Base-by-base conservation (phyloP, 1,284 basidiomycete genomes). In the Entoloma clypeatum region DNA sequence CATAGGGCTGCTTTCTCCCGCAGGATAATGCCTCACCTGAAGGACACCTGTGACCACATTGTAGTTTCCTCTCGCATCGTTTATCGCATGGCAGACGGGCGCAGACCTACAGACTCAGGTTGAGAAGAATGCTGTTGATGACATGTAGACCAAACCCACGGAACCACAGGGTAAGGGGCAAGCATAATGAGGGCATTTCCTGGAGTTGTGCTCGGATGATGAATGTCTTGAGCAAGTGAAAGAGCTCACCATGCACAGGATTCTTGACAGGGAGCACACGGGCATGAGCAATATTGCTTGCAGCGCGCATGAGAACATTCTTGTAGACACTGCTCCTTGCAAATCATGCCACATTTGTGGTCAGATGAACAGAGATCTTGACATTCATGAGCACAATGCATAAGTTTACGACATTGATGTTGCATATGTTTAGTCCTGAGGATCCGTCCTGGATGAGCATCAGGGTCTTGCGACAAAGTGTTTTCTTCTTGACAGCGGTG, bases 81-180 rank as follows among this genome's bases (percentile, higher is more conserved):
- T 61, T 43, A 48, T 87, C 77, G 45, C 84, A 86, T 0, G 85
- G 86, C 3, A 84, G 57, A 8, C 81, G 72, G 5, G 75, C 68
- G 54, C 86, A 87, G 8, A 82, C 69, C 82, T 86, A 43, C 5
- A 16, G 39, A 22, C 9, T 33, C 21, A 26, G 10, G 7, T 38
- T 8, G 42, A 45, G 24, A 32, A 5, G 37, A 9, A 7, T 35
- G 2, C 17, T 10, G 26, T 19, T 21, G 2, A 25, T 24, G 23
- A 16, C 11, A 29, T 22, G 2, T 24, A 19, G 11, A 16, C 21
- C 3, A 18, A 5, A 66, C 78, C 63, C 44, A 84, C 83, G 13
- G 79, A 81, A 9, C 81, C 82, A 51, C 86, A 88, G 0, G 79
- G 74, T n/a, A 85, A 69, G 2, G 74, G 74, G 44, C 85, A 87